phyloP scores from a whole-genome alignment of 1,139 yeast species.

The Protomyces gravidus region DNA sequence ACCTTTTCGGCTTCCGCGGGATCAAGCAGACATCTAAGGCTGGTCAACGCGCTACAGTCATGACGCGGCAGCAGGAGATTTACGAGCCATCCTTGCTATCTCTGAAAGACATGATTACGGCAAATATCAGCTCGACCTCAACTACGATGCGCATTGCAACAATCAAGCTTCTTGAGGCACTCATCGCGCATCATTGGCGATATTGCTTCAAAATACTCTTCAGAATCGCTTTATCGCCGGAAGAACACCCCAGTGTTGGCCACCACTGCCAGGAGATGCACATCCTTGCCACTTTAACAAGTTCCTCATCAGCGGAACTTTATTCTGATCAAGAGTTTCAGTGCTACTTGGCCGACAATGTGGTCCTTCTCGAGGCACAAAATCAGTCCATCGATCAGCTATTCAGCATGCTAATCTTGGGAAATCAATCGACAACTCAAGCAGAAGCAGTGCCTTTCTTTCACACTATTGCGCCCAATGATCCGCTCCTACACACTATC shows the following conservation, averaged over 20 bases:
- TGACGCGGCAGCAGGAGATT: not conserved
- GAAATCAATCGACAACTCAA: not conserved
- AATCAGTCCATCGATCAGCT: not conserved
- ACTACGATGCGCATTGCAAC: constrained; percentile 31
- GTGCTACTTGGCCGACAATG: not conserved
- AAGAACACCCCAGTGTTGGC: not conserved
- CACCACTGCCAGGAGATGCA: not conserved
- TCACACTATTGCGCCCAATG: constrained; percentile 34
- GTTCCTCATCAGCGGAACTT: not conserved
- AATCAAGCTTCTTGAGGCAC: constrained; percentile 32
- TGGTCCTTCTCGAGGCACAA: not conserved
- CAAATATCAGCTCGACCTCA: constrained; percentile 34
- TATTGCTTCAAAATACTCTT: not conserved
- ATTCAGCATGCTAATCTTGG: not conserved
- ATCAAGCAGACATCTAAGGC: not conserved
- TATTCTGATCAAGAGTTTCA: not conserved
- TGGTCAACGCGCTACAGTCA: not conserved
- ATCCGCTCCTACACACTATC: constrained; percentile 33
- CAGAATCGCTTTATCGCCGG: not conserved
- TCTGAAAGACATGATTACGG: constrained; percentile 35
- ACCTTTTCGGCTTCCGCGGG: constrained; percentile 31
- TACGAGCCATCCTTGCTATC: constrained; percentile 33
- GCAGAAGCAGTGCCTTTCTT: not conserved
- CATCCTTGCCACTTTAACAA: not conserved
- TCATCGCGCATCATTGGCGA: constrained; percentile 4